Percentiles rank a stretch among this genome's conserved stretches.
These are phyloP conservation scores for Suillus weaverae DNA, from an alignment of 768 basidiomycete species.

Conservation along the genomic window DNA sequence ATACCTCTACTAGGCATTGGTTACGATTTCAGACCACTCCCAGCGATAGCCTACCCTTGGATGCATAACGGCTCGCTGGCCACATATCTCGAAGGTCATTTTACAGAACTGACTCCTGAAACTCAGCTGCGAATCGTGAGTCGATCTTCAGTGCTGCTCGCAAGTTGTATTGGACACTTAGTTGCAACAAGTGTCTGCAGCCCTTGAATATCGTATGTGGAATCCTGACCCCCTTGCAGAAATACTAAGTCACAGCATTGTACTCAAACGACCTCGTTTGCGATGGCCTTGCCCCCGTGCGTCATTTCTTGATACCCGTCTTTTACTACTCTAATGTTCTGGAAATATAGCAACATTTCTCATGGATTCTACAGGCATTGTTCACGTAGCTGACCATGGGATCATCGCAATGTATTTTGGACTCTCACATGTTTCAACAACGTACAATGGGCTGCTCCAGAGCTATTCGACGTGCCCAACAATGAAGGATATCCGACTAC, in stretches of 20 bases:
- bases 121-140: conserved; percentile 18
- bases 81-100: too few species aligned
- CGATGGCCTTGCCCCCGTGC: conserved; percentile 45
- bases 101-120: conserved; percentile 5
- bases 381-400: conserved; percentile 38
- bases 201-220: conserved; percentile 21
- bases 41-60: too few species aligned
- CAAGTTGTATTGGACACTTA: neutral
- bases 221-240: neutral
- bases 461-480: conserved; percentile 33
- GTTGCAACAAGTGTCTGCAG: conserved; percentile 8
- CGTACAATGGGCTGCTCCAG: conserved; percentile 45
- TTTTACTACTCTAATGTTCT: conserved; percentile 1
- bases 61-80: too few species aligned
- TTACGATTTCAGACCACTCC: conserved; percentile 31
- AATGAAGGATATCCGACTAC: too few species aligned
- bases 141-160: neutral
- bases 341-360: conserved; percentile 34
- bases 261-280: conserved; percentile 35
- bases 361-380: conserved; percentile 32
- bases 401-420: conserved; percentile 20
- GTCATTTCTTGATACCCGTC: conserved; percentile 1
- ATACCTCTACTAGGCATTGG: conserved; percentile 29
- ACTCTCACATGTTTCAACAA: neutral
- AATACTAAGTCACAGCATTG: neutral